A percentile compares a stretch with the other conserved stretches of the same genome.
Conservation (phyloP, 2,329 filamentous ascomycete genomes). For the Cephalotrichum gorgonifer region DNA sequence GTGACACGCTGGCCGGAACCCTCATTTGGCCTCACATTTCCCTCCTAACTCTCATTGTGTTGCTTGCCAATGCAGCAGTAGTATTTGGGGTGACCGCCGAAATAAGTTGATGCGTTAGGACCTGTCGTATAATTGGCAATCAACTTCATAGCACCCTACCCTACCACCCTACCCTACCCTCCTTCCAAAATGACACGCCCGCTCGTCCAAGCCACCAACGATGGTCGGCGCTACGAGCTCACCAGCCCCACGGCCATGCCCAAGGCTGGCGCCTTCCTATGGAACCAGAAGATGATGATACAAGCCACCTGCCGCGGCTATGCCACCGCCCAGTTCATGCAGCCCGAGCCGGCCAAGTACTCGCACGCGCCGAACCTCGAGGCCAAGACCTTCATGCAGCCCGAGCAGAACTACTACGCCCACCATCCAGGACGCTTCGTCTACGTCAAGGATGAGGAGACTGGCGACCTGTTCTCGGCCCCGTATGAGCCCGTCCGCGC, state of each 20-base stretch:
- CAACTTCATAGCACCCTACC: too few species aligned
- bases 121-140: too few species aligned
- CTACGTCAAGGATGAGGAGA: conserved; percentile 47
- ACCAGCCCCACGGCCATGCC: conserved; percentile 44
- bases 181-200: not conserved
- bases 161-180: too few species aligned
- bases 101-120: too few species aligned
- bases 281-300: conserved; percentile 53
- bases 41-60: too few species aligned
- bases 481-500: conserved; percentile 44
- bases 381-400: conserved; percentile 50
- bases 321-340: conserved; percentile 49
- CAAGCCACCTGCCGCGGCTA: conserved; percentile 49
- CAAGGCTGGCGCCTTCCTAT: conserved; percentile 44
- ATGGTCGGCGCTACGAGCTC: conserved; percentile 45
- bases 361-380: conserved; percentile 48
- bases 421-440: conserved; percentile 50
- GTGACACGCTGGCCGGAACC: not conserved
- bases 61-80: too few species aligned
- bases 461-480: conserved; percentile 38
- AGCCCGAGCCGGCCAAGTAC: conserved; percentile 50
- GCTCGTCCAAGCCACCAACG: conserved; percentile 29
- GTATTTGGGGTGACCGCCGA: too few species aligned
- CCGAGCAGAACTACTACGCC: conserved; percentile 47
- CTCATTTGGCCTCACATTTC: not conserved